These are phyloP conservation scores for Erythrobasidium hasegawianum DNA, from an alignment of 1,284 basidiomycete genomes.

Conservation along the genomic window DNA sequence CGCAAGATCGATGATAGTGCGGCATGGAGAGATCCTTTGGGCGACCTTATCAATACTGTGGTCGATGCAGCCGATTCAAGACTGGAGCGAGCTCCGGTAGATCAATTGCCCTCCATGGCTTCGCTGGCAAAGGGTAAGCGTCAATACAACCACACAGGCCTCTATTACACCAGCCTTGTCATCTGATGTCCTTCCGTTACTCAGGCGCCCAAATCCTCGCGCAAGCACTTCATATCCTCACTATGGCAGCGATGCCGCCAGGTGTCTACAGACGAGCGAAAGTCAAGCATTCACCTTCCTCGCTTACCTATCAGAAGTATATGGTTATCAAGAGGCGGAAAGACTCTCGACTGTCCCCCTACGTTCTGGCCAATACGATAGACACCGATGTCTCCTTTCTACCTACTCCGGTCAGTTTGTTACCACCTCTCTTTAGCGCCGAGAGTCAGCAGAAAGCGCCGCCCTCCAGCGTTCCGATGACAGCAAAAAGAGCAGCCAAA, in stretches of 20 bases:
- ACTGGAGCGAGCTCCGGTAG: background rate
- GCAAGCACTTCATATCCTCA: conserved; percentile 1
- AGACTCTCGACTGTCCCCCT: background rate
- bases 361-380: background rate
- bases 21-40: background rate
- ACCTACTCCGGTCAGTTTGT: background rate
- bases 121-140: background rate
- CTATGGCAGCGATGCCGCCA: background rate
- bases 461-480: background rate
- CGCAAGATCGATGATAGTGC: too few species aligned
- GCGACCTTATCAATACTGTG: background rate
- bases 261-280: background rate
- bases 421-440: background rate
- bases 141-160: too few species aligned
- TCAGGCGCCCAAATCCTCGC: conserved; percentile 1
- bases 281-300: background rate
- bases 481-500: conserved; percentile 2
- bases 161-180: too few species aligned
- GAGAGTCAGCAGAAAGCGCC: background rate
- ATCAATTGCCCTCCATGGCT: background rate
- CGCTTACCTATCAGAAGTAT: background rate
- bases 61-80: background rate
- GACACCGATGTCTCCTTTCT: background rate
- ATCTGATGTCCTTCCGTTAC: too few species aligned
- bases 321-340: background rate